Conservation (phyloP, 2,329 filamentous ascomycete species). For the Colletotrichum sp. region DNA sequence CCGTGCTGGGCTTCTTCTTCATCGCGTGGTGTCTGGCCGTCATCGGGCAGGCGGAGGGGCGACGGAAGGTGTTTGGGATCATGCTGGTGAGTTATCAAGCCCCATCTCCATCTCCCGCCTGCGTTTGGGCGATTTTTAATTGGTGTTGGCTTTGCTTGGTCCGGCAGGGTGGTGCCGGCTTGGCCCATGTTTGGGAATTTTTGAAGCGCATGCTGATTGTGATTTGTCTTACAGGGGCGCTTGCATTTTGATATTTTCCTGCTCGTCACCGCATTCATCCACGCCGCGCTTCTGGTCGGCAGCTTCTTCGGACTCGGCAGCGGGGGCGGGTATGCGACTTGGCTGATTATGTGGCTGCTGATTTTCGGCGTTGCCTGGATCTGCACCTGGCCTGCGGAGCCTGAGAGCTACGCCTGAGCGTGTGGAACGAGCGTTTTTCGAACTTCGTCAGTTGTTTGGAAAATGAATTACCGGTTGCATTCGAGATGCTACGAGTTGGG, state of each 20-base stretch:
- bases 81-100: background rate
- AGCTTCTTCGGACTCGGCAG: background rate
- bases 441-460: background rate
- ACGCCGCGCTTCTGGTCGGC: background rate
- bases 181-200: background rate
- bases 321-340: background rate
- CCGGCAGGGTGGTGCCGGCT: background rate
- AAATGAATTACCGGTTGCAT: background rate
- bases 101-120: too few relatives aligned
- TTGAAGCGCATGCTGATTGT: background rate
- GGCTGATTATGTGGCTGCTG: slow-evolving; percentile 15
- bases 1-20: slow-evolving; percentile 4
- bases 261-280: background rate
- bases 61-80: slow-evolving; percentile 7
- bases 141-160: background rate
- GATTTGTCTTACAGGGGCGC: background rate
- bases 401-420: background rate
- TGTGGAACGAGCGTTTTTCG: background rate
- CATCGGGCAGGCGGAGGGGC: slow-evolving; percentile 11
- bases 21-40: slow-evolving; percentile 13
- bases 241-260: slow-evolving; percentile 11
- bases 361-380: slow-evolving; percentile 16
- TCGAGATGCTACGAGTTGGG: background rate
- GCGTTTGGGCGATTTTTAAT: background rate
- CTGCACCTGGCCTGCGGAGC: slow-evolving; percentile 7